Conservation (phyloP, 1,284 basidiomycete species). For the Neotropicomus parvogracilis region DNA sequence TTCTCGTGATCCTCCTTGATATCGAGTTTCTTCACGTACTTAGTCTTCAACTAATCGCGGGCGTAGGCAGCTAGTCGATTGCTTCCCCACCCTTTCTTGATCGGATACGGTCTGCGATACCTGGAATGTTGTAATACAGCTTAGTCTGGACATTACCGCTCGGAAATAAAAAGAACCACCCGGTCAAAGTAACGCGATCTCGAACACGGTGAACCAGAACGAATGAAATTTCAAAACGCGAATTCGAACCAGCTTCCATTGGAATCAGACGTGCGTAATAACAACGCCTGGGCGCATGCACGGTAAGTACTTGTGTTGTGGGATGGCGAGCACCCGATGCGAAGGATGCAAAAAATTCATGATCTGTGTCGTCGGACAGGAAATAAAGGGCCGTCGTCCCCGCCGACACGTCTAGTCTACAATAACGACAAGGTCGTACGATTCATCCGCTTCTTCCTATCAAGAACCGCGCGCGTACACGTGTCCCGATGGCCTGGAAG, state of each 20-base stretch:
- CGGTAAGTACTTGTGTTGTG: too few species aligned
- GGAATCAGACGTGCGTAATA: constrained; percentile 11
- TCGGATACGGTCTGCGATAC: constrained; percentile 35
- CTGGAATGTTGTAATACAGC: constrained; percentile 38
- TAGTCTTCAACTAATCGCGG: constrained; percentile 27
- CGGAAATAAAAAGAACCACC: constrained; percentile 23
- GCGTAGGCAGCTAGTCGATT: constrained; percentile 16
- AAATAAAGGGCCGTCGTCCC: constrained; percentile 5
- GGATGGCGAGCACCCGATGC: too few species aligned
- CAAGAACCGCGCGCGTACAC: constrained; percentile 7
- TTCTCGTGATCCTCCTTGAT: constrained; percentile 11
- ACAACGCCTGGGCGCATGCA: too few species aligned
- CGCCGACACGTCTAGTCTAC: constrained; percentile 9
- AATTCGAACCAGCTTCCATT: constrained; percentile 16
- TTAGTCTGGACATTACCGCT: constrained; percentile 26
- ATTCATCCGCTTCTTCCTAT: constrained; percentile 7
- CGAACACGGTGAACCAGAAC: constrained; percentile 1
- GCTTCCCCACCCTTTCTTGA: constrained; percentile 20
- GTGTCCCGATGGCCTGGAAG: constrained; percentile 5
- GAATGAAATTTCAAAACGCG: constrained; percentile 12
- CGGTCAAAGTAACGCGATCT: constrained; percentile 1
- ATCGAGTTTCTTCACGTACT: constrained; percentile 23
- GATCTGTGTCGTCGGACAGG: not conserved
- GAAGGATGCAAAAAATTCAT: too few species aligned
- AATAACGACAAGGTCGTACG: constrained; percentile 1